Evolutionary conservation across 192 early-diverging fungal species (phyloP).

Genomic region (Coemansia umbellata): DNA sequence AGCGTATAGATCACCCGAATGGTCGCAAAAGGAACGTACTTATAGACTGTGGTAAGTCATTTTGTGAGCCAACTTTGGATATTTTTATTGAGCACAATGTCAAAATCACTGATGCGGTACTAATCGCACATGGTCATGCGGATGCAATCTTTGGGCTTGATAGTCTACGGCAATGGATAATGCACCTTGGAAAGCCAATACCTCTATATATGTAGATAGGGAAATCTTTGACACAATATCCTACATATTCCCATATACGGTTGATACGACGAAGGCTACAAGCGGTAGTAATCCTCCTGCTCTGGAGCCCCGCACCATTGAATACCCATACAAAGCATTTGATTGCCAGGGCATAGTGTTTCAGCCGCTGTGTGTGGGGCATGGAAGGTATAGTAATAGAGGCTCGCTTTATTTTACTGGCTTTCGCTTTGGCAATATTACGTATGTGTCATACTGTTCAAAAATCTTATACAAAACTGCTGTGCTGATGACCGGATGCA

Average conservation of each 20-base stretch:
- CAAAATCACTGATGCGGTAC: constrained; percentile 67
- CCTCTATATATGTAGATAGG: constrained; percentile 68
- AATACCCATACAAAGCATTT: constrained; percentile 63
- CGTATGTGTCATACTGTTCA: constrained; percentile 83
- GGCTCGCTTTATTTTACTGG: constrained; percentile 72
- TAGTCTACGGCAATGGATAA: constrained; percentile 73
- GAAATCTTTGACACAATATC: constrained; percentile 63
- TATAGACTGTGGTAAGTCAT: constrained; percentile 93
- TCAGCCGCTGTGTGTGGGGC: constrained; percentile 41
- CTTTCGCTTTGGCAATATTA: constrained; percentile 69
- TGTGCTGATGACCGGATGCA: constrained; percentile 47
- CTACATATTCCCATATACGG: constrained; percentile 78
- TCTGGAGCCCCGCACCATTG: constrained; percentile 70
- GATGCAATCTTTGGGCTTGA: constrained; percentile 88
- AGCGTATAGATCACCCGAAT: constrained; percentile 60
- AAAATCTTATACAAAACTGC: constrained; percentile 61
- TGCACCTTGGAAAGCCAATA: constrained; percentile 47
- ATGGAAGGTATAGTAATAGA: constrained; percentile 32
- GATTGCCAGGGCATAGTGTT: constrained; percentile 62
- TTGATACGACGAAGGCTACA: constrained; percentile 70
- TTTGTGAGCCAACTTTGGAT: constrained; percentile 53
- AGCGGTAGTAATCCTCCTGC: constrained; percentile 77
- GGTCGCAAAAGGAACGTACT: constrained; percentile 74
- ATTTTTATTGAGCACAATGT: constrained; percentile 56
- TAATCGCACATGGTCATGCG: constrained; percentile 90